Evolutionary conservation across 345 rosid species (phyloP).

Genomic region (Citrus australasica): DNA sequence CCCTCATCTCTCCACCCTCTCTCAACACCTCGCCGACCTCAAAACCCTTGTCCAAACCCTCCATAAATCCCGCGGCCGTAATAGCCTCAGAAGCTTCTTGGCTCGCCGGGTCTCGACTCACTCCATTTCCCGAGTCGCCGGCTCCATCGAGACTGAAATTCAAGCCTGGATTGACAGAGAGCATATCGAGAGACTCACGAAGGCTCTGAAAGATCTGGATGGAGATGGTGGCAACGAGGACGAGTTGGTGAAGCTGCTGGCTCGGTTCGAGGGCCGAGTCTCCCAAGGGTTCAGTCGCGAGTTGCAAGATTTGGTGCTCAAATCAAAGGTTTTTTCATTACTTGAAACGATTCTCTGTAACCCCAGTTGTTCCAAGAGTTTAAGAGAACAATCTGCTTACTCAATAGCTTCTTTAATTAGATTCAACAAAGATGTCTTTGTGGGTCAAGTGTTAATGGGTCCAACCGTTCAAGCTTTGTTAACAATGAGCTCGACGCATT

Average conservation of each 20-base stretch:
- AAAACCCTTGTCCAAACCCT: slow-evolving; percentile 38
- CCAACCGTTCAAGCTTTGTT: slow-evolving; percentile 42
- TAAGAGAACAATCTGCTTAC: slow-evolving; percentile 44
- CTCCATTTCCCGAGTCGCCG: slow-evolving; percentile 64
- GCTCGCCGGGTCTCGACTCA: slow-evolving; percentile 50
- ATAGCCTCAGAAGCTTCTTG: slow-evolving; percentile 43
- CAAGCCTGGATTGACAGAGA: slow-evolving; percentile 81
- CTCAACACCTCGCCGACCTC: slow-evolving; percentile 44
- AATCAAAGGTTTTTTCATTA: slow-evolving; percentile 37
- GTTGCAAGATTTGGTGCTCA: slow-evolving; percentile 52
- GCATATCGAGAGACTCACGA: slow-evolving; percentile 38
- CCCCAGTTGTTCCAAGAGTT: slow-evolving; percentile 23
- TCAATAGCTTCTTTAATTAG: slow-evolving; percentile 41
- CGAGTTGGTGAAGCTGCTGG: slow-evolving; percentile 34
- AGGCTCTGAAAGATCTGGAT: slow-evolving; percentile 25
- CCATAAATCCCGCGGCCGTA: slow-evolving; percentile 27
- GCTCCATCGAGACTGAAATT: slow-evolving; percentile 56
- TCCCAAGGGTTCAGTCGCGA: slow-evolving; percentile 48
- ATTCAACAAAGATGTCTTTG: slow-evolving; percentile 74
- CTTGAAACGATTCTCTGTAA: slow-evolving; percentile 37
- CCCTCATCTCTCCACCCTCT: slow-evolving; percentile 47
- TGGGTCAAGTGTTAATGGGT: slow-evolving; percentile 54
- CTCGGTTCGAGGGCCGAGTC: slow-evolving; percentile 46
- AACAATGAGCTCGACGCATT: slow-evolving; percentile 29
- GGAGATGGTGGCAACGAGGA: slow-evolving; percentile 23